Evolutionary conservation across 345 rosid genomes (phyloP).

Genomic region (Boechera divaricarpa): DNA sequence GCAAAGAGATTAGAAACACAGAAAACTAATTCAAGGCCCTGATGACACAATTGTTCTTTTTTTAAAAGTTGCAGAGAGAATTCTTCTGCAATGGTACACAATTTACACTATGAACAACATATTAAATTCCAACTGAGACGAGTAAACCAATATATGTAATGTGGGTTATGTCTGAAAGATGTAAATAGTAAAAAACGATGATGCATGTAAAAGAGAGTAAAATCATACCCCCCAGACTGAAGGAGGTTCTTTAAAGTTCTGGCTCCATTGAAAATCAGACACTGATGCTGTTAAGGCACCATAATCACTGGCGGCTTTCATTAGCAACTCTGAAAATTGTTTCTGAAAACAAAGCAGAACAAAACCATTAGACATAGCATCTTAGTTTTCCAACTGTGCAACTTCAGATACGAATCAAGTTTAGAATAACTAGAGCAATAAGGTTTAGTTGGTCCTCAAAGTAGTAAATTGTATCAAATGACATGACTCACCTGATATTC

Average conservation of each 20-base stretch:
- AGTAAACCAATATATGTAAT: slow-evolving; percentile 8
- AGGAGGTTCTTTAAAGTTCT: slow-evolving; percentile 97
- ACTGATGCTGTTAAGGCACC: slow-evolving; percentile 93
- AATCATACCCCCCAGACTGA: slow-evolving; percentile 92
- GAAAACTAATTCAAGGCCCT: neutral
- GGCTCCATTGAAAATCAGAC: slow-evolving; percentile 96
- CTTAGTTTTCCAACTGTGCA: neutral
- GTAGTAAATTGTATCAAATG: slow-evolving; percentile 3
- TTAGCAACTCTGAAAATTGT: slow-evolving; percentile 95
- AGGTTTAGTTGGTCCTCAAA: neutral
- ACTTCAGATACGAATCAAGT: neutral
- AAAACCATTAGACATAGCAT: slow-evolving; percentile 17
- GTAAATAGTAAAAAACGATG: slow-evolving; percentile 4
- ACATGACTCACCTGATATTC: slow-evolving; percentile 80
- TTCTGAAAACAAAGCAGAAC: slow-evolving; percentile 61
- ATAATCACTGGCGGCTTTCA: slow-evolving; percentile 98
- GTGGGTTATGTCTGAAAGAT: neutral
- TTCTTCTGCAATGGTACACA: neutral
- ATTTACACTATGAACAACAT: too few relatives aligned
- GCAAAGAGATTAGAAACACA: neutral
- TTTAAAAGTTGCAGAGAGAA: neutral
- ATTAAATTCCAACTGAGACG: neutral
- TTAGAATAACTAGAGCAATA: neutral
- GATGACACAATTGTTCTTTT: slow-evolving; percentile 11
- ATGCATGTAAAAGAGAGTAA: slow-evolving; percentile 30